Evolutionary conservation across 805 yeast genomes (phyloP).

Genomic region (Hanseniaspora guilliermondii): DNA sequence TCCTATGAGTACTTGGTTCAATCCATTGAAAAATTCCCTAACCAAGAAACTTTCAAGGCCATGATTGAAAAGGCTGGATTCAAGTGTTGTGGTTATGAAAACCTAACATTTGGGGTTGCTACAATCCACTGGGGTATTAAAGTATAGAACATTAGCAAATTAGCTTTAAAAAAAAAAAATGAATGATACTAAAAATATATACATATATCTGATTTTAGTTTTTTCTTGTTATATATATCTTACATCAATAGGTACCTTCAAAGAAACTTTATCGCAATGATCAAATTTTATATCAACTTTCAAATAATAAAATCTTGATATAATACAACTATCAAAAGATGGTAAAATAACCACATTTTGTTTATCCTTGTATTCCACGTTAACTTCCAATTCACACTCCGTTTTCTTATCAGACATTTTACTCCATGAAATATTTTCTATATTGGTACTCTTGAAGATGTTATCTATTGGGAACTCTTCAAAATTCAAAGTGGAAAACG

Average conservation of each 20-base stretch:
- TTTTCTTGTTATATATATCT: conserved; percentile 18
- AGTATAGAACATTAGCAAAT: conserved; percentile 37
- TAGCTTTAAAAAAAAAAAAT: no score
- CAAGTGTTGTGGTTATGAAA: conserved; percentile 86
- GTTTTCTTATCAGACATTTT: background rate
- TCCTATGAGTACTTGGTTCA: conserved; percentile 94
- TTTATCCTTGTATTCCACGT: conserved; percentile 22
- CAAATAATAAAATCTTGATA: conserved; percentile 36
- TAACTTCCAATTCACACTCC: conserved; percentile 10
- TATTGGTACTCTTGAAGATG: conserved; percentile 19
- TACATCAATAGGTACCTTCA: conserved; percentile 31
- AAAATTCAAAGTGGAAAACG: conserved; percentile 23
- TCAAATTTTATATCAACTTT: conserved; percentile 37
- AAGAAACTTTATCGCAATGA: conserved; percentile 24
- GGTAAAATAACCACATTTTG: conserved; percentile 34
- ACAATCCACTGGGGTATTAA: conserved; percentile 94
- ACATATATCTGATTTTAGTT: background rate
- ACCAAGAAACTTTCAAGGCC: conserved; percentile 75
- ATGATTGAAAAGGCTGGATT: conserved; percentile 96
- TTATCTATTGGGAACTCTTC: conserved; percentile 19
- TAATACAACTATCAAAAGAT: conserved; percentile 36
- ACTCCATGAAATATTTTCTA: background rate
- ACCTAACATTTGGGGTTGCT: conserved; percentile 86
- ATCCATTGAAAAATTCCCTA: conserved; percentile 81
- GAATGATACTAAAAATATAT: background rate